Base-by-base conservation (phyloP, 306 rosid species). In the Cicer judaicum region DNA sequence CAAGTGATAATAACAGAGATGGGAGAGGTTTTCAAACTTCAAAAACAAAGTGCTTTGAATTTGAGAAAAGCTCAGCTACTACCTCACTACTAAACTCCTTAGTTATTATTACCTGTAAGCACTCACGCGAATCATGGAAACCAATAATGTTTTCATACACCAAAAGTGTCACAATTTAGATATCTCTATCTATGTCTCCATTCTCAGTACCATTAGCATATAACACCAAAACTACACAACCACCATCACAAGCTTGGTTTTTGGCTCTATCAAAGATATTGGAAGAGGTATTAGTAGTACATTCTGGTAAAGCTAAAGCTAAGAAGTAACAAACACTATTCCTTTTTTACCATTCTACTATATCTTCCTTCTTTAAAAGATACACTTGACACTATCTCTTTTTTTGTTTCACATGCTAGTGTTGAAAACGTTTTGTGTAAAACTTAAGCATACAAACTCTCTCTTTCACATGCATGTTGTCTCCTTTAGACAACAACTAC, bases 381-480 rank as follows among this genome's bases (percentile, higher is more conserved):
- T 44, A 64, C 15, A 61, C 70, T 74, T 76, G 79, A 68, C 80
- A 50, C 55, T 29, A 18, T 73, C 80, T 75, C 80, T 72, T 81
- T 72, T 81, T 81, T 71, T 76, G 83, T 76, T 84, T 87, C 91
- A 85, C 97, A 88, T 88, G 97, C 87, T 74, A 60, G 79, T 75
- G 67, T 84, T 86, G 80, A 78, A 69, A 78, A 81, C 87, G 52
- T 83, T 88, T 88, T n/a, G 90, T 84, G 92, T 91, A 75, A 75
- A 82, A 72, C 87, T 77, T 61, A 91, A 89, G 96, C 91, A 80
- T 87, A 81, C 79, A 66, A 36, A 43, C 24, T 60, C 66, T 74
- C 78, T 80, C 75, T 76, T 76, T 82, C 97, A 89, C 97, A 84
- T 89, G 94, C 84, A 82, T 77, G 53, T 84, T 85, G 85, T 83